A percentile compares a stretch with the other conserved stretches of the same genome.
Conservation (phyloP, 768 basidiomycete genomes). For the Auricularia auricula-judae region DNA sequence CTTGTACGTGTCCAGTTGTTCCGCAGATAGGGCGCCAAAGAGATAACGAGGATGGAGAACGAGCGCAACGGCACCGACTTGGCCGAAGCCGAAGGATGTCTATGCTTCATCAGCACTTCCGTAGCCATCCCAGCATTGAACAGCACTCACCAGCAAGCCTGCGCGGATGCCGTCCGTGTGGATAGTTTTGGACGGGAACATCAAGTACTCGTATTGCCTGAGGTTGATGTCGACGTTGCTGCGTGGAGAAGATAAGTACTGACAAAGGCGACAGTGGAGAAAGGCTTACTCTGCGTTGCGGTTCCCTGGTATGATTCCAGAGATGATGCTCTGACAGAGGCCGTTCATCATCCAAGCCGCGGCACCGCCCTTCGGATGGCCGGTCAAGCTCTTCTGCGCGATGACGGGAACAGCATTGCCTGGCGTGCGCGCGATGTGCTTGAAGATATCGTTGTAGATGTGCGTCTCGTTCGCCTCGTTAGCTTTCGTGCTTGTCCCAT, state of each 20-base stretch:
- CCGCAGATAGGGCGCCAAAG: constrained; percentile 70
- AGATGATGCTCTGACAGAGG: constrained; percentile 71
- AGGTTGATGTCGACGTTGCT: constrained; percentile 93
- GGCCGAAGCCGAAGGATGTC: constrained; percentile 97
- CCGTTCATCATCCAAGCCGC: constrained; percentile 97
- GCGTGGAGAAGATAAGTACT: constrained; percentile 6
- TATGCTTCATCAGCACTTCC: constrained; percentile 18
- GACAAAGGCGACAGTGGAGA: neutral
- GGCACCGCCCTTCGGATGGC: constrained; percentile 98
- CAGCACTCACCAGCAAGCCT: constrained; percentile 61
- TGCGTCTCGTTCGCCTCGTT: constrained; percentile 97
- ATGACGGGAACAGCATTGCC: constrained; percentile 97
- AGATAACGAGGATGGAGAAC: constrained; percentile 87
- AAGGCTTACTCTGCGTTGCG: constrained; percentile 84
- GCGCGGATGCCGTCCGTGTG: constrained; percentile 87
- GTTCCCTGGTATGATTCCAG: constrained; percentile 89
- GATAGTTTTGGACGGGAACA: constrained; percentile 97
- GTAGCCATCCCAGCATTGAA: neutral
- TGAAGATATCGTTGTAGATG: constrained; percentile 94
- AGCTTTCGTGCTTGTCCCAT: constrained; percentile 79
- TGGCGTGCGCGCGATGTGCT: constrained; percentile 74
- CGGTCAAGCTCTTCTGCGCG: constrained; percentile 94
- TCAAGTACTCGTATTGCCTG: constrained; percentile 75
- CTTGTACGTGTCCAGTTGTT: constrained; percentile 70
- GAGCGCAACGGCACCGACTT: constrained; percentile 89